Conservation (phyloP, 768 basidiomycete species). For the Boletus insuetus region DNA sequence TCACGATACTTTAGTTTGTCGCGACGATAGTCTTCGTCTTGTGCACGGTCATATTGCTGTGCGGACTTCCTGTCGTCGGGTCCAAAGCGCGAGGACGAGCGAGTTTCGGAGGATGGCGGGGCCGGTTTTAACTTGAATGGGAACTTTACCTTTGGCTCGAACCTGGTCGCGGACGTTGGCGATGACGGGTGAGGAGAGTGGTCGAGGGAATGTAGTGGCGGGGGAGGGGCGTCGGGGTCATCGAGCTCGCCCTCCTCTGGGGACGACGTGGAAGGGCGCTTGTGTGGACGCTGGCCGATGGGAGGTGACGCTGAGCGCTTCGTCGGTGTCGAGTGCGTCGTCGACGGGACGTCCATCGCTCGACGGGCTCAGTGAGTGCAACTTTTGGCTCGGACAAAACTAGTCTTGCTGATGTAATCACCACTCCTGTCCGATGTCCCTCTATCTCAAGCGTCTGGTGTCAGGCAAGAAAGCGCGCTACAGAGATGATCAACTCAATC, state of each 20-base stretch:
- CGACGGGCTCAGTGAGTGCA: not conserved
- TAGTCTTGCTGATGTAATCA: slow-evolving; percentile 20
- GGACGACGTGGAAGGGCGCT: slow-evolving; percentile 55
- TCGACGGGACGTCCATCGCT: slow-evolving; percentile 17
- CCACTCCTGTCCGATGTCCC: slow-evolving; percentile 42
- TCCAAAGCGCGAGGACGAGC: slow-evolving; percentile 34
- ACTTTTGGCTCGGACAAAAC: not conserved
- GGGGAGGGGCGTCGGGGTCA: slow-evolving; percentile 39
- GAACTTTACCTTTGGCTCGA: slow-evolving; percentile 56
- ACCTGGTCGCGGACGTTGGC: slow-evolving; percentile 30
- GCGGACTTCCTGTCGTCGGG: slow-evolving; percentile 24
- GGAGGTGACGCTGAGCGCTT: slow-evolving; percentile 66
- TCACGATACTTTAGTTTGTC: slow-evolving; percentile 22
- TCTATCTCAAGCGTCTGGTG: slow-evolving; percentile 69
- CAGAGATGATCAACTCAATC: slow-evolving; percentile 59
- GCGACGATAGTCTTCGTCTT: slow-evolving; percentile 46
- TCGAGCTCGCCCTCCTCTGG: slow-evolving; percentile 85
- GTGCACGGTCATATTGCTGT: slow-evolving; percentile 38
- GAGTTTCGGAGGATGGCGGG: slow-evolving; percentile 2
- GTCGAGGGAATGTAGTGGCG: slow-evolving; percentile 12
- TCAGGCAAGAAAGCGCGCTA: slow-evolving; percentile 82
- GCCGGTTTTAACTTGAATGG: slow-evolving; percentile 60
- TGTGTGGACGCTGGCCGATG: slow-evolving; percentile 46
- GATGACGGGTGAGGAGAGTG: slow-evolving; percentile 33
- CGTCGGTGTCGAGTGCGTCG: slow-evolving; percentile 9